A percentile compares a stretch with the other conserved stretches of the same genome.
Conservation (phyloP, 2,329 filamentous ascomycete species). For the Mycosphaerelloides madeirae region DNA sequence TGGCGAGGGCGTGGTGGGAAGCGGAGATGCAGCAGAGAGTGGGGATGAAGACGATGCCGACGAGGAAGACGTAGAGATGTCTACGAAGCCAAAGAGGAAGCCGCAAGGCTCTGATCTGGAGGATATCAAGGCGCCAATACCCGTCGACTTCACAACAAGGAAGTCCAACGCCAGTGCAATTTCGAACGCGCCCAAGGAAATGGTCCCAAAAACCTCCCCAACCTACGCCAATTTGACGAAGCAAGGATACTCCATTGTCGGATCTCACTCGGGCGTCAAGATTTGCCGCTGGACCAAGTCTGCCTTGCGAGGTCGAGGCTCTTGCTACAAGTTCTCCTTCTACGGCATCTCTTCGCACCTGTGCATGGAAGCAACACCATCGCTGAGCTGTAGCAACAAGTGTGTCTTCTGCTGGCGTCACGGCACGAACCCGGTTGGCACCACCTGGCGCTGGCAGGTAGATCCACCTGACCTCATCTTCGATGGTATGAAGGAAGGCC, state of each 20-base stretch:
- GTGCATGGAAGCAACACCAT: conserved; percentile 97
- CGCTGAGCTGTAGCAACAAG: conserved; percentile 93
- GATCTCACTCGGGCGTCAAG: conserved; percentile 92
- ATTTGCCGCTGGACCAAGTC: conserved; percentile 99
- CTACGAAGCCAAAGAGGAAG: conserved; percentile 38
- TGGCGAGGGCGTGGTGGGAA: conserved; percentile 68
- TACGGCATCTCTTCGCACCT: conserved; percentile 95
- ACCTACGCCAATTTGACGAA: conserved; percentile 88
- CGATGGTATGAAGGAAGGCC: conserved; percentile 79
- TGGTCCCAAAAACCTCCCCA: conserved; percentile 88
- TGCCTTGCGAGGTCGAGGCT: conserved; percentile 83
- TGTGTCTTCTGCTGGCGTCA: conserved; percentile 99
- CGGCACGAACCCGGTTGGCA: conserved; percentile 93
- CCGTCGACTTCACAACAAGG: conserved; percentile 77
- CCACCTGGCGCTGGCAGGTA: conserved; percentile 93
- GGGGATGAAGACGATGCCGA: conserved; percentile 65
- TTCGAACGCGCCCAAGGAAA: conserved; percentile 64
- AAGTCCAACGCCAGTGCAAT: conserved; percentile 51
- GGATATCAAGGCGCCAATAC: conserved; percentile 64
- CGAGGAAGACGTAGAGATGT: conserved; percentile 33
- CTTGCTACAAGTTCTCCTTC: conserved; percentile 96
- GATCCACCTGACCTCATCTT: conserved; percentile 89
- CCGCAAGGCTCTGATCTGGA: conserved; percentile 61
- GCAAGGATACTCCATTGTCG: conserved; percentile 92
- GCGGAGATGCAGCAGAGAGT: conserved; percentile 78